Conservation (phyloP, 345 rosid species). For the Psidium guajava region DNA sequence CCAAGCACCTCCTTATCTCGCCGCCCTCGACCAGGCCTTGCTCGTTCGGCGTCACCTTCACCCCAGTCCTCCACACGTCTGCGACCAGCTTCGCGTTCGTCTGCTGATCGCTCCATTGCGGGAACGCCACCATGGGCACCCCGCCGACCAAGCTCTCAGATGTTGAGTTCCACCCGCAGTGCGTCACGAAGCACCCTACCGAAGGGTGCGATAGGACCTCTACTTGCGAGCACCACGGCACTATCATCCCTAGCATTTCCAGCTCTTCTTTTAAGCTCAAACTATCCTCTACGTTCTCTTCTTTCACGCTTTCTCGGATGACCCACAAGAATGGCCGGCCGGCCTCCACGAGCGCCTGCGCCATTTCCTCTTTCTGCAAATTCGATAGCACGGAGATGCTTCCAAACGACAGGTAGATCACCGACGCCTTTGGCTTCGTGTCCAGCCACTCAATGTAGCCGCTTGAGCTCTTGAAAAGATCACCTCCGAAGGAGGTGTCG, state of each 20-base stretch:
- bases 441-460: slow-evolving; percentile 29
- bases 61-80: slow-evolving; percentile 23
- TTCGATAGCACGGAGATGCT: slow-evolving; percentile 7
- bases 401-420: slow-evolving; percentile 29
- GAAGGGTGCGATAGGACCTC: slow-evolving; percentile 24
- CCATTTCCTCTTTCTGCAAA: slow-evolving; percentile 18
- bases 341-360: background rate
- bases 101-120: slow-evolving; percentile 21
- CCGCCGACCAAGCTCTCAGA: slow-evolving; percentile 21
- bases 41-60: background rate
- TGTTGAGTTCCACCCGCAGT: slow-evolving; percentile 33
- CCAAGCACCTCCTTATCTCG: slow-evolving; percentile 24
- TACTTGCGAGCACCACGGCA: slow-evolving; percentile 31
- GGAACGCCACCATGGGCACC: slow-evolving; percentile 19
- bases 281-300: background rate
- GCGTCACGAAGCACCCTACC: slow-evolving; percentile 28
- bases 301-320: slow-evolving; percentile 4
- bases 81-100: slow-evolving; percentile 20
- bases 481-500: slow-evolving; percentile 16
- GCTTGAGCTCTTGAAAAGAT: slow-evolving; percentile 13
- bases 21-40: slow-evolving; percentile 11
- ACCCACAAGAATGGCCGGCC: slow-evolving; percentile 20
- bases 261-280: background rate
- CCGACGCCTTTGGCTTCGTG: slow-evolving; percentile 14
- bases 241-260: slow-evolving; percentile 9